These are phyloP conservation scores for Aspergillus diversus DNA, from an alignment of 495 filamentous ascomycete genomes.

Conservation along the genomic window DNA sequence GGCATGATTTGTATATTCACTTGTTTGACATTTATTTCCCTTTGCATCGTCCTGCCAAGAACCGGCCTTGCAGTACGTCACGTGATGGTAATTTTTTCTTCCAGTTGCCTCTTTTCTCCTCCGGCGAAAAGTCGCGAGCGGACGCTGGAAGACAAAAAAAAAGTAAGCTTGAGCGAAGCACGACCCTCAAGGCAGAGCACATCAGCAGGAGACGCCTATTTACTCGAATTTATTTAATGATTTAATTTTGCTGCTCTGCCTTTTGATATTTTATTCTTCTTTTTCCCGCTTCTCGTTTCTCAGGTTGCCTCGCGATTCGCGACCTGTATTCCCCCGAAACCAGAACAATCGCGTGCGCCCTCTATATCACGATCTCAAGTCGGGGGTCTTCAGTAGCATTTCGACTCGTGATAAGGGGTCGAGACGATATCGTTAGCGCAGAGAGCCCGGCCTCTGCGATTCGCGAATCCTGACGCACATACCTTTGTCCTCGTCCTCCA, in stretches of 20 bases:
- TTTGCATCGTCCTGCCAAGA: constrained; percentile 24
- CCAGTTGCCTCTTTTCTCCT: constrained; percentile 14
- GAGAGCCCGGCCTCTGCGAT: constrained; percentile 2
- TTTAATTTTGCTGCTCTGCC: constrained; percentile 15
- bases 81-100: constrained; percentile 30
- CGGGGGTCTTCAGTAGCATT: constrained; percentile 7
- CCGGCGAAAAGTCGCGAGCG: constrained; percentile 27
- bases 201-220: constrained; percentile 17
- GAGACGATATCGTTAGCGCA: not conserved
- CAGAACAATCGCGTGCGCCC: constrained; percentile 21
- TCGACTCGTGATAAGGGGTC: constrained; percentile 5
- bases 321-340: constrained; percentile 10
- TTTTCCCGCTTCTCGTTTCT: constrained; percentile 4
- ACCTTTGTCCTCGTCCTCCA: constrained; percentile 2
- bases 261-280: constrained; percentile 8
- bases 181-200: constrained; percentile 23
- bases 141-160: constrained; percentile 19
- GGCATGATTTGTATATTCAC: not conserved
- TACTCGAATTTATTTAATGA: constrained; percentile 5
- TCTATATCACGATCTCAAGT: not conserved
- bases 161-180: constrained; percentile 17
- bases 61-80: constrained; percentile 22
- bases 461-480: constrained; percentile 17
- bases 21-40: constrained; percentile 2
- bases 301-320: constrained; percentile 24